Base-by-base conservation (phyloP, 768 basidiomycete genomes). In the Lyophyllum shimeji region DNA sequence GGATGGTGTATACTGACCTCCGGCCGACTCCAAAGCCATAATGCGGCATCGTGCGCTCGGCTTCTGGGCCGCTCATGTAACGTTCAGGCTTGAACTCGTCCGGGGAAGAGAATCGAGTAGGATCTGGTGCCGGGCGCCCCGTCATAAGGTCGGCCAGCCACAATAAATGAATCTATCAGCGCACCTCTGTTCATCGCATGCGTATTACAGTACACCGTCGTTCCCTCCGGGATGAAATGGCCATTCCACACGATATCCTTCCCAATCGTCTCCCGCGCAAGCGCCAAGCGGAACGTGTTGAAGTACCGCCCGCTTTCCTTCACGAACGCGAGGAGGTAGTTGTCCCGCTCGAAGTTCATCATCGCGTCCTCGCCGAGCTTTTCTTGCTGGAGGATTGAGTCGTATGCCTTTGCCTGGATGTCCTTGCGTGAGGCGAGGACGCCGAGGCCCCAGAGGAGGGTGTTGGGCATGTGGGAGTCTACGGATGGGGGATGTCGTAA, bases 391-490 rank as follows among this genome's bases (percentile, higher is more conserved):
- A 56, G n/a, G 8, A 61, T 46, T 5, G 60, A 45, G 29, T 61
- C 53, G n/a, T 59, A 56, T 3, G 57, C 58, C 24, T 61, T 61
- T 9, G 44, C 21, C 12, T 61, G 60, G 15, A 61, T 43, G 20
- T 49, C 51, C 33, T 56, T 56, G 6, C 46, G 39, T 12, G 60
- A 50, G 15, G 60, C 57, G 3, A 61, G 27, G 15, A 61, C 45
- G 3, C 60, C 60, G 8, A 59, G 54, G 23, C 57, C 58, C 57
- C 60, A 61, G 17, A 61, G 57, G 12, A 61, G 31, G 7, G 57
- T 56, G 34, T 61, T 61, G 7, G 60, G 60, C 57, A 61, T 52
- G 34, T 61, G 60, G 21, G 60, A 48, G 13, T 61, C 60, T 61
- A 33, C 24, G 7, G 11, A 31, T 18, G 1, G 15, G 44, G 25